Conservation (phyloP, 164 flowering plant genomes). For the Stephania cephalantha region DNA sequence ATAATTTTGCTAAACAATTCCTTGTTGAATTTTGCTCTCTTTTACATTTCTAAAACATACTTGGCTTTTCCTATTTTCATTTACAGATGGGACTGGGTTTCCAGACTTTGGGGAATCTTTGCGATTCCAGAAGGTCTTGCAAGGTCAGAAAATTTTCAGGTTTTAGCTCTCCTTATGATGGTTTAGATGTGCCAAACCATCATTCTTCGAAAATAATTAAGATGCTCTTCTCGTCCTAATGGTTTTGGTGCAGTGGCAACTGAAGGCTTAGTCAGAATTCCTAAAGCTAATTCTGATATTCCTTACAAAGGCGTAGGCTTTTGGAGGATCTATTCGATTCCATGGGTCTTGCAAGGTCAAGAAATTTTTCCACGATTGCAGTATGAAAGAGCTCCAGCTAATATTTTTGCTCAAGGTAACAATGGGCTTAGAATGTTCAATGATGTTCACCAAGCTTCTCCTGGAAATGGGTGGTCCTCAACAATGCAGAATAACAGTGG, state of each 20-base stretch:
- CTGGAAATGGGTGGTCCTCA: slow-evolving; percentile 39
- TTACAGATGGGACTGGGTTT: slow-evolving; percentile 53
- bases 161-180: slow-evolving; percentile 34
- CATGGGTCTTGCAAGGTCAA: slow-evolving; percentile 99
- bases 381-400: slow-evolving; percentile 22
- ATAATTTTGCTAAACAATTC: not conserved
- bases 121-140: slow-evolving; percentile 99
- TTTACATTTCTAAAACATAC: slow-evolving; percentile 1
- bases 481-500: slow-evolving; percentile 25
- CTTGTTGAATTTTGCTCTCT: not conserved
- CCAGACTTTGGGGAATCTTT: slow-evolving; percentile 72
- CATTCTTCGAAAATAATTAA: slow-evolving; percentile 36
- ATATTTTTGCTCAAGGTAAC: slow-evolving; percentile 24
- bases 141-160: slow-evolving; percentile 98
- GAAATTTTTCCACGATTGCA: slow-evolving; percentile 52
- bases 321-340: slow-evolving; percentile 64
- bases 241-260: slow-evolving; percentile 25
- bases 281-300: slow-evolving; percentile 25
- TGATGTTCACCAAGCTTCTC: slow-evolving; percentile 32
- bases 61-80: slow-evolving; percentile 2
- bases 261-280: slow-evolving; percentile 25
- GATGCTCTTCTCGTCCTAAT: slow-evolving; percentile 28
- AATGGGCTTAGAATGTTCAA: slow-evolving; percentile 28
- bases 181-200: slow-evolving; percentile 32
- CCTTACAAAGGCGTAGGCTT: slow-evolving; percentile 37